Conservation (phyloP, 306 rosid species). For the Senna tora region DNA sequence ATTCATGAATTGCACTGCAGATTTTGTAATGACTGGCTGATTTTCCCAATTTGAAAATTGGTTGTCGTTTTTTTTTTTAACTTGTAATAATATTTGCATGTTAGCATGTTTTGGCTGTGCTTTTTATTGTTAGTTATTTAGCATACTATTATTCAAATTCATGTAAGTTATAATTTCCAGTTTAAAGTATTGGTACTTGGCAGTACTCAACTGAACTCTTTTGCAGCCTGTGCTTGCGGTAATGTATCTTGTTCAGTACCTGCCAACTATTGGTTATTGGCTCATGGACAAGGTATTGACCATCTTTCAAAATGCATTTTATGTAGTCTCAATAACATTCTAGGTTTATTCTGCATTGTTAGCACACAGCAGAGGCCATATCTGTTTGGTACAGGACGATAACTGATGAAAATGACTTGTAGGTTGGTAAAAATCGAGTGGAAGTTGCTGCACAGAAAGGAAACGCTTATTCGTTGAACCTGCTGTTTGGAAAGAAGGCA, state of each 20-base stretch:
- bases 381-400: conserved; percentile 15
- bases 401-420: conserved; percentile 25
- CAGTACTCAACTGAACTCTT: conserved; percentile 22
- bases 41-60: conserved; percentile 7
- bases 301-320: conserved; percentile 11
- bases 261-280: conserved; percentile 90
- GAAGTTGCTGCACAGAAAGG: conserved; percentile 84
- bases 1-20: neutral
- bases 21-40: neutral
- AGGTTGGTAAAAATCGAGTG: conserved; percentile 83
- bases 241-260: conserved; percentile 91
- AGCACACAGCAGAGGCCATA: neutral
- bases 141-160: conserved; percentile 1
- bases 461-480: conserved; percentile 71
- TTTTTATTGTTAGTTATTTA: neutral
- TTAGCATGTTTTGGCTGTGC: conserved; percentile 12
- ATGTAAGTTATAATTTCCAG: conserved; percentile 17
- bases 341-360: neutral
- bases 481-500: conserved; percentile 75
- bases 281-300: conserved; percentile 87
- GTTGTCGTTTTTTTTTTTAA: conserved; percentile 21
- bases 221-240: conserved; percentile 86
- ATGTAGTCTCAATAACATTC: neutral
- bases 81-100: conserved; percentile 22
- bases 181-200: conserved; percentile 6